Evolutionary conservation across 306 rosid genomes (phyloP).

Genomic region (Begonia loranthoides): DNA sequence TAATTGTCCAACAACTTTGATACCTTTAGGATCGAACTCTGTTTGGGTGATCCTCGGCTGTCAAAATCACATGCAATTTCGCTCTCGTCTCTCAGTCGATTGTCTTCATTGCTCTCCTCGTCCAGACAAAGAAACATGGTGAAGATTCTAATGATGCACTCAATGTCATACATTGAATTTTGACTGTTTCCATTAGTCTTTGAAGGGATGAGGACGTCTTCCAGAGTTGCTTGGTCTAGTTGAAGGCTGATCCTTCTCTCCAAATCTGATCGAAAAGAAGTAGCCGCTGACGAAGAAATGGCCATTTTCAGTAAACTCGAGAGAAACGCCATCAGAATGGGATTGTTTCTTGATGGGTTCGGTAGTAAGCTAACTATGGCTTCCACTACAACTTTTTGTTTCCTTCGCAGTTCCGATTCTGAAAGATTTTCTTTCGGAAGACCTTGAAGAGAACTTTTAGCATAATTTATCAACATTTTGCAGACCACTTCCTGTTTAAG

Average conservation of each 20-base stretch:
- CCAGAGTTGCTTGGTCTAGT: constrained; percentile 94
- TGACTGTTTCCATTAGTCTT: constrained; percentile 48
- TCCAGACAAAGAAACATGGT: constrained; percentile 74
- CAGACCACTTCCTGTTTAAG: constrained; percentile 84
- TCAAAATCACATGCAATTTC: constrained; percentile 85
- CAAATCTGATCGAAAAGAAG: constrained; percentile 67
- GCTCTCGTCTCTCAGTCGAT: constrained; percentile 53
- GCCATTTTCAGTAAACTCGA: constrained; percentile 86
- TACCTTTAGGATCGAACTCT: constrained; percentile 83
- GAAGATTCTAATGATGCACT: constrained; percentile 70
- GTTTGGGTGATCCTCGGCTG: constrained; percentile 91
- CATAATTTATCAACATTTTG: constrained; percentile 77
- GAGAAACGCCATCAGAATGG: constrained; percentile 90
- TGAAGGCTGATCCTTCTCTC: constrained; percentile 89
- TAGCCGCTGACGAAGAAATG: constrained; percentile 59
- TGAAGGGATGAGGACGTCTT: constrained; percentile 78
- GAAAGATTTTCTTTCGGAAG: constrained; percentile 53
- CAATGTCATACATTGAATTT: constrained; percentile 55
- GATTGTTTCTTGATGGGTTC: constrained; percentile 78
- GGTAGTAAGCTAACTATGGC: constrained; percentile 70
- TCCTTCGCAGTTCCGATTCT: constrained; percentile 64
- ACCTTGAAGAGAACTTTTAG: constrained; percentile 76
- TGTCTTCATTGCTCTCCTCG: constrained; percentile 69
- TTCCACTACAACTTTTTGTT: constrained; percentile 78
- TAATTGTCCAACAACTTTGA: constrained; percentile 78